A percentile compares a stretch with the other conserved stretches of the same genome.
Conservation (phyloP, 768 basidiomycete genomes). For the Russula abietina region DNA sequence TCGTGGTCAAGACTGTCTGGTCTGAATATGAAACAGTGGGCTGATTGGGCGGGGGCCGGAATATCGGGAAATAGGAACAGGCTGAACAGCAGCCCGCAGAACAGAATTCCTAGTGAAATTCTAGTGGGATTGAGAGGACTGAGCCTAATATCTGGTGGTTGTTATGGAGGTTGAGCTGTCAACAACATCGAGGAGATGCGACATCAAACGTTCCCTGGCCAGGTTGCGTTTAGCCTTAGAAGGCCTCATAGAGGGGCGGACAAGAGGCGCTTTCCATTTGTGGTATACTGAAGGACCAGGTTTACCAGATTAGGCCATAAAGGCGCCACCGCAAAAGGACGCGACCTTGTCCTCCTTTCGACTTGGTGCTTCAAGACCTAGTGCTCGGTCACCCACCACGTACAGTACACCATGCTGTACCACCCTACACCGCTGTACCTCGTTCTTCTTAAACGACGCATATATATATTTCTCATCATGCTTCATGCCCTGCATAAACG, state of each 20-base stretch:
- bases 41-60: no score
- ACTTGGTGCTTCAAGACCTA: background rate
- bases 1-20: no score
- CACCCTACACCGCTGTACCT: background rate
- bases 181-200: no score
- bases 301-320: conserved; percentile 10
- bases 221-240: no score
- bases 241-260: background rate
- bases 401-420: background rate
- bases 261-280: background rate
- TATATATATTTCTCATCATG: background rate
- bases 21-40: no score
- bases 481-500: background rate
- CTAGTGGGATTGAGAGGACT: no score
- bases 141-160: no score
- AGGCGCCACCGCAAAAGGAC: conserved; percentile 9
- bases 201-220: no score
- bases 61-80: no score
- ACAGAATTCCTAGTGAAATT: no score
- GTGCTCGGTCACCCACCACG: background rate
- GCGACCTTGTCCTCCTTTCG: conserved; percentile 16
- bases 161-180: no score
- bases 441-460: background rate
- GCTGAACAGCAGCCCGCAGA: background rate
- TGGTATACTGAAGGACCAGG: background rate